These are phyloP conservation scores for Sarocladium oryzae DNA, from an alignment of 2,329 filamentous ascomycete genomes.

Conservation along the genomic window DNA sequence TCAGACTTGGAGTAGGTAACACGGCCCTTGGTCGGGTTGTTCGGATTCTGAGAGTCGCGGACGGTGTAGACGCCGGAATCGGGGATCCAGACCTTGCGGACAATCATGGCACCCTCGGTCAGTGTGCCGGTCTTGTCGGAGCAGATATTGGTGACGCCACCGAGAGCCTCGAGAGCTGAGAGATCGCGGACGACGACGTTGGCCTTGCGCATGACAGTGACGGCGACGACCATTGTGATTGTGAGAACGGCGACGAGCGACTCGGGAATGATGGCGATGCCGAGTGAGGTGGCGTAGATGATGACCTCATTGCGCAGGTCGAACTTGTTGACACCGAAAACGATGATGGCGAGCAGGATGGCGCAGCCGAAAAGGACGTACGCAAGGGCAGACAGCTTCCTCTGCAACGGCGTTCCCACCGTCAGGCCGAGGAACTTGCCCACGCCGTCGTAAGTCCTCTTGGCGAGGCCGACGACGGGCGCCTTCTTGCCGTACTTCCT, in stretches of 20 bases:
- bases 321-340: constrained; percentile 52
- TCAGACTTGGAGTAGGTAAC: constrained; percentile 40
- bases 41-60: constrained; percentile 53
- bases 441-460: constrained; percentile 40
- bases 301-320: constrained; percentile 44
- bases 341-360: constrained; percentile 49
- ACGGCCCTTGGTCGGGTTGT: constrained; percentile 52
- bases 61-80: constrained; percentile 51
- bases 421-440: constrained; percentile 55
- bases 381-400: constrained; percentile 71
- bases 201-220: constrained; percentile 57
- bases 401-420: constrained; percentile 70
- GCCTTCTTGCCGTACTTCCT: constrained; percentile 46
- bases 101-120: constrained; percentile 64
- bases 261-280: constrained; percentile 57
- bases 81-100: constrained; percentile 60
- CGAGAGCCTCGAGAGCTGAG: constrained; percentile 61
- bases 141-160: constrained; percentile 66
- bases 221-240: constrained; percentile 62
- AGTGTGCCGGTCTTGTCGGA: constrained; percentile 69
- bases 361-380: constrained; percentile 69
- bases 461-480: constrained; percentile 39
- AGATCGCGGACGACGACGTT: constrained; percentile 61
- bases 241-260: constrained; percentile 64
- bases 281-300: constrained; percentile 51